These are phyloP conservation scores for Perilla frutescens DNA, from an alignment of 257 asterid species.

Conservation along the genomic window DNA sequence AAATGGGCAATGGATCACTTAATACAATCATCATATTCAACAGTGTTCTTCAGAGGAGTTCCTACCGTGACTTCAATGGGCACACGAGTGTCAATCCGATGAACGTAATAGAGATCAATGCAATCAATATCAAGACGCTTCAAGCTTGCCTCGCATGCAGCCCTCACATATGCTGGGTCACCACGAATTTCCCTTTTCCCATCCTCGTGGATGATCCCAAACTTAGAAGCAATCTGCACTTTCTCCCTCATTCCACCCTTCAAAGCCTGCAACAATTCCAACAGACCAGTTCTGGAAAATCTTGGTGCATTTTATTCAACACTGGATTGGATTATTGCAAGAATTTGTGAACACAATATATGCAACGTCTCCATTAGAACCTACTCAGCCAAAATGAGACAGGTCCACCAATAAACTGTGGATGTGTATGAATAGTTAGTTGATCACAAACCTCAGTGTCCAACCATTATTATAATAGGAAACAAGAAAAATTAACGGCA, in stretches of 20 bases:
- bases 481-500: too few species aligned
- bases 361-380: not conserved
- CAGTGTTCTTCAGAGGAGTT: not conserved
- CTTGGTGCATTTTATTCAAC: not conserved
- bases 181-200: constrained; percentile 14
- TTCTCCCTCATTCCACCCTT: constrained; percentile 37
- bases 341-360: not conserved
- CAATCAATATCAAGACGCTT: constrained; percentile 35
- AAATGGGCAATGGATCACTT: not conserved
- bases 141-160: constrained; percentile 43
- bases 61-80: constrained; percentile 58
- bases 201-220: constrained; percentile 13
- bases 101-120: constrained; percentile 42
- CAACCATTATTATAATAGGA: too few species aligned
- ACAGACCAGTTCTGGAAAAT: not conserved
- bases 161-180: constrained; percentile 34
- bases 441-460: not conserved
- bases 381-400: not conserved
- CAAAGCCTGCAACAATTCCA: constrained; percentile 31
- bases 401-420: not conserved
- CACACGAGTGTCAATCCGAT: constrained; percentile 37
- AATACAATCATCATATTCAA: too few species aligned
- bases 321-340: not conserved
- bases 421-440: not conserved
- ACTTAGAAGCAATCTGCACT: constrained; percentile 41